phyloP scores from a whole-genome alignment of 176 grass and related monocot genomes.

The Carex cristatella region DNA sequence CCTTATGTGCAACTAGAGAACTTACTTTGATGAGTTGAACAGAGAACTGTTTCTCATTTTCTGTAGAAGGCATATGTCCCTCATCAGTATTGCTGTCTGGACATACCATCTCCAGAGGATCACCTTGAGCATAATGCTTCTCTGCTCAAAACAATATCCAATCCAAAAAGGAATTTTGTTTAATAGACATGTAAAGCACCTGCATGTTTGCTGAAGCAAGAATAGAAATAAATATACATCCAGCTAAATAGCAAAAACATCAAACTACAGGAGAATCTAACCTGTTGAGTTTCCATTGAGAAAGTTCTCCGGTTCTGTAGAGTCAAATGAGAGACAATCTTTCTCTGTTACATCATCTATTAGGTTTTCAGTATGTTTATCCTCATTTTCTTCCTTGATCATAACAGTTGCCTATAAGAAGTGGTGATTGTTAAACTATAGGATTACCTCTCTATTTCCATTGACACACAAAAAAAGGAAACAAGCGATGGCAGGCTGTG shows the following conservation, averaged over 20 bases:
- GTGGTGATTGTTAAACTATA: neutral
- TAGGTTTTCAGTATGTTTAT: neutral
- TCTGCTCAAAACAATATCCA: neutral
- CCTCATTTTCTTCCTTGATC: neutral
- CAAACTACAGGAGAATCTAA: neutral
- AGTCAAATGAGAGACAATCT: neutral
- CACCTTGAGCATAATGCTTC: neutral
- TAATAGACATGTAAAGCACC: neutral
- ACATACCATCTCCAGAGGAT: neutral
- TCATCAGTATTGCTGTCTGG: neutral
- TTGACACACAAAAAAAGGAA: neutral
- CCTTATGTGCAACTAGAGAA: neutral
- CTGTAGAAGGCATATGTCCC: neutral
- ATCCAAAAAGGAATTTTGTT: neutral
- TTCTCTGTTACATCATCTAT: neutral
- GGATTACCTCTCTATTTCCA: neutral
- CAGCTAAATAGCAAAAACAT: neutral
- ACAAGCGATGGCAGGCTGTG: neutral
- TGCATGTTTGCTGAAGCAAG: neutral
- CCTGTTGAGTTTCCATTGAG: neutral
- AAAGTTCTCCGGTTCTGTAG: neutral
- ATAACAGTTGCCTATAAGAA: conserved; percentile 9
- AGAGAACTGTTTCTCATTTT: neutral
- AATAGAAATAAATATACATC: neutral
- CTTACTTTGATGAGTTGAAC: neutral